These are phyloP conservation scores for Thraustochytrium striatum DNA, from an alignment of 352 stramenopile species.

Conservation along the genomic window DNA sequence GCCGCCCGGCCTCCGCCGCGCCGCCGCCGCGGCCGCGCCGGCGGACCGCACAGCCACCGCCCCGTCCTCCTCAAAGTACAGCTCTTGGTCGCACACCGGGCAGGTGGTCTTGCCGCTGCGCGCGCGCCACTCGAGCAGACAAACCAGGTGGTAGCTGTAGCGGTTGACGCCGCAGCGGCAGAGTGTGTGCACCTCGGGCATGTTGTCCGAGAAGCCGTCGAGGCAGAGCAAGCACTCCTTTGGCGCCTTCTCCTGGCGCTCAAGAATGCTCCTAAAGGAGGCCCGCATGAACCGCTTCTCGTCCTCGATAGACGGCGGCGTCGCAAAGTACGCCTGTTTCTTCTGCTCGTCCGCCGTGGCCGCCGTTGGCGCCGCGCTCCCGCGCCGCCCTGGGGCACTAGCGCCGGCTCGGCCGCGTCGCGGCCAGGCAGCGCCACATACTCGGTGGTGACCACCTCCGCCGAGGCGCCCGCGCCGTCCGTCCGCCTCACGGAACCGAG, in stretches of 20 bases:
- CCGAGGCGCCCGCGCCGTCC: too few relatives aligned
- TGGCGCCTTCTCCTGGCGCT: slow-evolving; percentile 64
- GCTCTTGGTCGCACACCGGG: slow-evolving; percentile 72
- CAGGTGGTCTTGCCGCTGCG: slow-evolving; percentile 69
- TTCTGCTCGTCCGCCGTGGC: slow-evolving; percentile 1
- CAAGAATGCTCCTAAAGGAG: slow-evolving; percentile 49
- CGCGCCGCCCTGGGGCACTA: too few relatives aligned
- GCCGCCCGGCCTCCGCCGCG: too few relatives aligned
- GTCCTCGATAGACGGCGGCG: background rate
- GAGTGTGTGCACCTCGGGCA: slow-evolving; percentile 73
- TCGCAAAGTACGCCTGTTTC: slow-evolving; percentile 61
- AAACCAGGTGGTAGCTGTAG: slow-evolving; percentile 79
- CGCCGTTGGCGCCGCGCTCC: too few relatives aligned
- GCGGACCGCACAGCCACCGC: background rate
- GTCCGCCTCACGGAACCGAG: too few relatives aligned
- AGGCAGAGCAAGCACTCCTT: slow-evolving; percentile 79
- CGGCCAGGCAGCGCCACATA: too few relatives aligned
- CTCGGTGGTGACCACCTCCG: too few relatives aligned
- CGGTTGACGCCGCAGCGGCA: slow-evolving; percentile 80
- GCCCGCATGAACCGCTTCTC: slow-evolving; percentile 30
- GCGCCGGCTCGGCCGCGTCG: too few relatives aligned
- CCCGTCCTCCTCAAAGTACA: slow-evolving; percentile 72
- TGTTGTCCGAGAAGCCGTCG: slow-evolving; percentile 67
- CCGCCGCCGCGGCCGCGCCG: too few relatives aligned
- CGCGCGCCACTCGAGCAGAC: slow-evolving; percentile 72